phyloP scores from a whole-genome alignment of 805 yeast species.

The Wickerhamomyces strasburgensis region DNA sequence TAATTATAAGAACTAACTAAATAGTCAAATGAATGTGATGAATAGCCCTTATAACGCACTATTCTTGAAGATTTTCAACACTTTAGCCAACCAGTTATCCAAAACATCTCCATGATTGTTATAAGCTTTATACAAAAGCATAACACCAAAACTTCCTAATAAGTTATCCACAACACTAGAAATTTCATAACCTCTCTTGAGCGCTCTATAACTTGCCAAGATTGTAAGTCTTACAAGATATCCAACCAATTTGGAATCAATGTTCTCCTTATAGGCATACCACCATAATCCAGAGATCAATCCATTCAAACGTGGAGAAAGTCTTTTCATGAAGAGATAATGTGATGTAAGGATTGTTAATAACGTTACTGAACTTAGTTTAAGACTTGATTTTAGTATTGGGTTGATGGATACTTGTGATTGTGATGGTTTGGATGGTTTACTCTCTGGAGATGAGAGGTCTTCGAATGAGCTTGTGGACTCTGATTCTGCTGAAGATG shows the following conservation, averaged over 20 bases:
- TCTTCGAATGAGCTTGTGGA: too few relatives aligned
- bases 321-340: slow-evolving; percentile 6
- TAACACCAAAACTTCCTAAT: background rate
- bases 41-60: too few relatives aligned
- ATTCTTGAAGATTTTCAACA: too few relatives aligned
- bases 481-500: background rate
- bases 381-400: background rate
- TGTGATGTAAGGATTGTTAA: slow-evolving; percentile 6
- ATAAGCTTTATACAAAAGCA: background rate
- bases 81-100: background rate
- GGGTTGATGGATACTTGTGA: background rate
- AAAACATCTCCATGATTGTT: background rate
- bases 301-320: slow-evolving; percentile 11
- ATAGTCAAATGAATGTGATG: too few relatives aligned
- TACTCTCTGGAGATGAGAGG: background rate
- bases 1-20: too few relatives aligned
- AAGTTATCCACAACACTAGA: background rate
- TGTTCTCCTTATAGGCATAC: slow-evolving; percentile 5
- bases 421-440: background rate
- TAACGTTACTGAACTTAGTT: slow-evolving; percentile 1
- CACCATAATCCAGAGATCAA: slow-evolving; percentile 16
- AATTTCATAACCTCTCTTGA: background rate
- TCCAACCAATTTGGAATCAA: slow-evolving; percentile 1
- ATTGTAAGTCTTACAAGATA: slow-evolving; percentile 9
- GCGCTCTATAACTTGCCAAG: slow-evolving; percentile 7